phyloP scores from a whole-genome alignment of 2,329 filamentous ascomycete species.

The Gnomoniopsis smithogilvyi region DNA sequence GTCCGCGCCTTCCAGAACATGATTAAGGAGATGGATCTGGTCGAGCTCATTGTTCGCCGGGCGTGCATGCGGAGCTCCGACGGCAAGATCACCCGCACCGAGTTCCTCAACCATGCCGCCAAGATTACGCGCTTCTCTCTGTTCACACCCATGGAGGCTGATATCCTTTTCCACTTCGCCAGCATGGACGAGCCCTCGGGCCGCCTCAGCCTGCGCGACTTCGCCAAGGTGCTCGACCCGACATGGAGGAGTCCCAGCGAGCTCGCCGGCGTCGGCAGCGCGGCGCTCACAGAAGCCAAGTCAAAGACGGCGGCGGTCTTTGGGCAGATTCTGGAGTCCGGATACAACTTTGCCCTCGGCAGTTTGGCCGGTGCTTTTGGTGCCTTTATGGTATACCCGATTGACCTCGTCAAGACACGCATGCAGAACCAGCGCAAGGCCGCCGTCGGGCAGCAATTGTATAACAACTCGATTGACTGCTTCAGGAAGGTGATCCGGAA shows the following conservation, averaged over 20 bases:
- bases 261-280: constrained; percentile 40
- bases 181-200: constrained; percentile 87
- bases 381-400: constrained; percentile 99
- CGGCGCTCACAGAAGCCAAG: constrained; percentile 42
- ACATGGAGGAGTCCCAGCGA: constrained; percentile 74
- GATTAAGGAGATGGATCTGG: constrained; percentile 95
- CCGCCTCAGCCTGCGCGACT: constrained; percentile 76
- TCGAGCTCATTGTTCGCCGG: constrained; percentile 88
- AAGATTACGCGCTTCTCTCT: constrained; percentile 89
- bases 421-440: constrained; percentile 94
- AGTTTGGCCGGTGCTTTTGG: constrained; percentile 93
- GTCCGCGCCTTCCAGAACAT: constrained; percentile 98
- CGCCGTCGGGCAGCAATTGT: constrained; percentile 80
- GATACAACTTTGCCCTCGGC: constrained; percentile 87
- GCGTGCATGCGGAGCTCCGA: constrained; percentile 80
- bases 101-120: constrained; percentile 93
- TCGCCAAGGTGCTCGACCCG: constrained; percentile 91
- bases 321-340: constrained; percentile 67
- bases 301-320: constrained; percentile 56
- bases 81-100: constrained; percentile 88
- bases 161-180: constrained; percentile 98
- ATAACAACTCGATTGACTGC: constrained; percentile 97
- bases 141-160: constrained; percentile 97
- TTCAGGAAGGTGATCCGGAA: constrained; percentile 90
- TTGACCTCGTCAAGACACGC: constrained; percentile 96